Percentiles rank a stretch among this genome's conserved stretches.
Conservation (phyloP, 2,329 filamentous ascomycete species). For the Grosmannia huntii region DNA sequence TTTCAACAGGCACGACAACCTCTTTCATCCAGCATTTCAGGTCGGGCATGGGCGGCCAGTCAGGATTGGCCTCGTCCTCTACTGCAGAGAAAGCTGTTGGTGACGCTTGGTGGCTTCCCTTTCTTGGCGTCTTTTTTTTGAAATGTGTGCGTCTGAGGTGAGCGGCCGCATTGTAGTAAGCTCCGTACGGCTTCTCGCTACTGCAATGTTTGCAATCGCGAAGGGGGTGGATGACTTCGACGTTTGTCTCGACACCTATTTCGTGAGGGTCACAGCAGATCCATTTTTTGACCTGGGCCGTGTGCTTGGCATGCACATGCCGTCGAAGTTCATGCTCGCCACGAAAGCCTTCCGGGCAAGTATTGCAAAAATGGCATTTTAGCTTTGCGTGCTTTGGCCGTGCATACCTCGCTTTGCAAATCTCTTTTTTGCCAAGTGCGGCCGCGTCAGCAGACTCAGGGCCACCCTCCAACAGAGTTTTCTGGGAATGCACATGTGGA, state of each 20-base stretch:
- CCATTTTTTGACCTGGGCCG: slow-evolving; percentile 38
- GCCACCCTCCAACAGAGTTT: slow-evolving; percentile 5
- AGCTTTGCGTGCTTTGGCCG: slow-evolving; percentile 61
- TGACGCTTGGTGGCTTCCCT: slow-evolving; percentile 6
- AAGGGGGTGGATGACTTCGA: slow-evolving; percentile 49
- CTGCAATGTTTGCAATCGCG: slow-evolving; percentile 74
- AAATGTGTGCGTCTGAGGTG: slow-evolving; percentile 85
- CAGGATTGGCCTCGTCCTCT: slow-evolving; percentile 31
- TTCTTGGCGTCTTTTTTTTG: slow-evolving; percentile 42
- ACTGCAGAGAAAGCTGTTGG: slow-evolving; percentile 2
- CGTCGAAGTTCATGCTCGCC: slow-evolving; percentile 72
- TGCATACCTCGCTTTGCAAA: slow-evolving; percentile 31
- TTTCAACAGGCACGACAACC: background rate
- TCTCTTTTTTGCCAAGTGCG: slow-evolving; percentile 30
- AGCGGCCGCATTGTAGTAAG: slow-evolving; percentile 90
- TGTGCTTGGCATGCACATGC: slow-evolving; percentile 55
- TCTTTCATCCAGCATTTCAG: background rate
- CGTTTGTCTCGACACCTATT: slow-evolving; percentile 27
- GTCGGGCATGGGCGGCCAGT: slow-evolving; percentile 39
- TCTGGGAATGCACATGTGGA: no score
- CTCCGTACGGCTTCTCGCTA: slow-evolving; percentile 66
- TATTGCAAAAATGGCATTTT: slow-evolving; percentile 55
- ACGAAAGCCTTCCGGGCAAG: slow-evolving; percentile 67
- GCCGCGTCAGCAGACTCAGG: slow-evolving; percentile 10
- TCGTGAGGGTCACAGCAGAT: slow-evolving; percentile 41